phyloP scores from a whole-genome alignment of 495 filamentous ascomycete species.

The Lineolata rhizophorae region DNA sequence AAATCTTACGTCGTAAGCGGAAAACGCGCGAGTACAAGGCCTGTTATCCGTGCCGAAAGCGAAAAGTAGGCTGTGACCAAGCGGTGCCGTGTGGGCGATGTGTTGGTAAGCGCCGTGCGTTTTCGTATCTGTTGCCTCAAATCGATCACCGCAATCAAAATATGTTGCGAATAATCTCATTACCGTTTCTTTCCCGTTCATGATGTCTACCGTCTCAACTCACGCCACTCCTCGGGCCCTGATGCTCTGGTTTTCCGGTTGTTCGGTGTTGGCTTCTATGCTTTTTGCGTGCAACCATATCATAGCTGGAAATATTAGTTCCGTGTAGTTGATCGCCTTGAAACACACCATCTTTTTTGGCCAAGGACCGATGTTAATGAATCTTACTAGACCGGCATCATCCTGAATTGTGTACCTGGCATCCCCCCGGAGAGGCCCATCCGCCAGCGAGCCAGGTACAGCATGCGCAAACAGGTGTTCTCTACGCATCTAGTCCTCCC shows the following conservation, averaged over 20 bases:
- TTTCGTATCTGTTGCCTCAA: background rate
- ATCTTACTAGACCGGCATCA: too few species aligned
- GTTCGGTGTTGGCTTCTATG: too few species aligned
- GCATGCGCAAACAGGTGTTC: too few species aligned
- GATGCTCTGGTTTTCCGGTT: too few species aligned
- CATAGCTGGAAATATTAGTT: too few species aligned
- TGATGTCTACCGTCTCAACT: background rate
- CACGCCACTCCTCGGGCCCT: too few species aligned
- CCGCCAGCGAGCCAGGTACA: slow-evolving; percentile 12
- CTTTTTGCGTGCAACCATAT: too few species aligned
- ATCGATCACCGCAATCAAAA: background rate
- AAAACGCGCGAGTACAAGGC: slow-evolving; percentile 22
- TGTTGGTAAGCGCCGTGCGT: slow-evolving; percentile 2
- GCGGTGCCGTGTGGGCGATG: slow-evolving; percentile 14
- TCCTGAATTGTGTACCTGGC: too few species aligned
- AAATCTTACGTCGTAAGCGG: slow-evolving; percentile 18
- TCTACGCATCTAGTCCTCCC: background rate
- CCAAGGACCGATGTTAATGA: too few species aligned
- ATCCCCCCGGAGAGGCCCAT: too few species aligned
- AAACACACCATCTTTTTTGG: too few species aligned
- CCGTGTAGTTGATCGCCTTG: too few species aligned
- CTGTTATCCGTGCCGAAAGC: slow-evolving; percentile 20
- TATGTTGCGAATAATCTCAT: background rate
- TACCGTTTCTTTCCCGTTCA: background rate
- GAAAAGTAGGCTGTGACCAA: slow-evolving; percentile 19